A percentile compares a stretch with the other conserved stretches of the same genome.
Conservation (phyloP, 768 basidiomycete genomes). For the Russula sp. region DNA sequence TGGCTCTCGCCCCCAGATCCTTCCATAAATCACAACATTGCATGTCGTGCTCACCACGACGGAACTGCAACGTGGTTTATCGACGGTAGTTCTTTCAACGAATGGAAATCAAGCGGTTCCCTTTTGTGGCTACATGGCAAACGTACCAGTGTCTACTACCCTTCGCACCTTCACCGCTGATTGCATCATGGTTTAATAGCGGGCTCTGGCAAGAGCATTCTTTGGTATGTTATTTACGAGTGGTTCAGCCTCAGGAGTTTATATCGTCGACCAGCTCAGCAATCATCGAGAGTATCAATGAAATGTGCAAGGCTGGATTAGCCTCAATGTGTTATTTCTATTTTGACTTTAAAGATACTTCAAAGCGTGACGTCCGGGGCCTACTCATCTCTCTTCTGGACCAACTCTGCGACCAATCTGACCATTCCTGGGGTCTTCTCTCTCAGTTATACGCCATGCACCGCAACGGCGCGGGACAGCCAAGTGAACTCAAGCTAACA, state of each 20-base stretch:
- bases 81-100: not conserved
- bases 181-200: too few species aligned
- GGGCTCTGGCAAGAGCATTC: too few species aligned
- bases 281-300: too few species aligned
- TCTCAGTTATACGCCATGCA: not conserved
- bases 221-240: too few species aligned
- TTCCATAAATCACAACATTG: too few species aligned
- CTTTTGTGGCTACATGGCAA: not conserved
- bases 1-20: not conserved
- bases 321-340: not conserved
- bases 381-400: not conserved
- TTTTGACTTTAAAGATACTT: constrained; percentile 2
- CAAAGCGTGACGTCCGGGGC: not conserved
- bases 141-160: not conserved
- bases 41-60: not conserved
- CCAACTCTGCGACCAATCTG: not conserved
- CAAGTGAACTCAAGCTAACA: too few species aligned
- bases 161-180: too few species aligned
- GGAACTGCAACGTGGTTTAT: not conserved
- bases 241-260: too few species aligned
- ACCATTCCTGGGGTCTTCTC: not conserved
- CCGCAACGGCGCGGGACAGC: too few species aligned
- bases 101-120: not conserved
- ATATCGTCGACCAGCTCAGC: too few species aligned
- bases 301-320: too few species aligned